Conservation (phyloP, 164 flowering plant genomes). For the Protea cynaroides region DNA sequence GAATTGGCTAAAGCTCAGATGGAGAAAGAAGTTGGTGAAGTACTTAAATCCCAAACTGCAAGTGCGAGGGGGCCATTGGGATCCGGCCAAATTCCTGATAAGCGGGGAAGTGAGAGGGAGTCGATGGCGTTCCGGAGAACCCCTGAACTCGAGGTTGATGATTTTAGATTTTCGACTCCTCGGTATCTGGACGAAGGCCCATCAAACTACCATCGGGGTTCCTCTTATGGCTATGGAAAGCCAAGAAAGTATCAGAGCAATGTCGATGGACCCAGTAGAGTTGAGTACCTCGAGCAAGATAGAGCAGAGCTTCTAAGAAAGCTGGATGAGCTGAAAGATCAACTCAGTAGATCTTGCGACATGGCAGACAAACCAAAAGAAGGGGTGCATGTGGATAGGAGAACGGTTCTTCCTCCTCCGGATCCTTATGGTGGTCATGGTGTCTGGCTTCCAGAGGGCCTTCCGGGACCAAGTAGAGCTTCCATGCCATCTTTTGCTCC, state of each 20-base stretch:
- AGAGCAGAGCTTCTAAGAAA: conserved; percentile 63
- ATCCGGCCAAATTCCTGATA: conserved; percentile 7
- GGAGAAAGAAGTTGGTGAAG: conserved; percentile 17
- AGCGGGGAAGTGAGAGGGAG: conserved; percentile 17
- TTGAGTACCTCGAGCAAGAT: conserved; percentile 47
- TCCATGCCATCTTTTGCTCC: conserved; percentile 26
- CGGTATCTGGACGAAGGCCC: conserved; percentile 37
- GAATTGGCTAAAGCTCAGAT: conserved; percentile 10
- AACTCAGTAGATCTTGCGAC: conserved; percentile 50
- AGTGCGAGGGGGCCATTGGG: conserved; percentile 10
- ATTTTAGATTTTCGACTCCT: conserved; percentile 18
- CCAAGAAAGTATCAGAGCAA: conserved; percentile 14
- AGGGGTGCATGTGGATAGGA: conserved; percentile 31
- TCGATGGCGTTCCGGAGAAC: conserved; percentile 10
- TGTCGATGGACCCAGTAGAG: conserved; percentile 21
- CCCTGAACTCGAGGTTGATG: conserved; percentile 16
- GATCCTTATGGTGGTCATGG: conserved; percentile 33
- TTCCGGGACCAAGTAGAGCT: conserved; percentile 21
- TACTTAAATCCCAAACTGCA: conserved; percentile 13
- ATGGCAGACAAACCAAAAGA: conserved; percentile 40
- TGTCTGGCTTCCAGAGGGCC: conserved; percentile 26
- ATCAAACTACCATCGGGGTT: conserved; percentile 24
- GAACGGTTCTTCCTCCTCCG: conserved; percentile 19
- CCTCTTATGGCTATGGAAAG: conserved; percentile 23
- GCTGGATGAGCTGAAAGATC: conserved; percentile 70